Conservation (phyloP, 163 green algal genomes). For the Coccomyxa subellipsoidea region DNA sequence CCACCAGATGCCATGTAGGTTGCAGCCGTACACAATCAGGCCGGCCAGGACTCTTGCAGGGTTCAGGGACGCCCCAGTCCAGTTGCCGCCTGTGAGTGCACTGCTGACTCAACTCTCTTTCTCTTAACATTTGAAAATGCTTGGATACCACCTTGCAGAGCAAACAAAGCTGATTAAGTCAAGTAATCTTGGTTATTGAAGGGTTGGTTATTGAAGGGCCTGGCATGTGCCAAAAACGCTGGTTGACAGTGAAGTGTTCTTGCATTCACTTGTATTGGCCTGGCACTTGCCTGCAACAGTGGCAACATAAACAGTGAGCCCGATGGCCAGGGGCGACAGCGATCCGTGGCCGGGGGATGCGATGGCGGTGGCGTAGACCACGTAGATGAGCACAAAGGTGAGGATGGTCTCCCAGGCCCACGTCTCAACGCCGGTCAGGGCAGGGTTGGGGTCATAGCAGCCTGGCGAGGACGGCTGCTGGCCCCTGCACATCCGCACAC, state of each 20-base stretch:
- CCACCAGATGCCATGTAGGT: constrained; percentile 1
- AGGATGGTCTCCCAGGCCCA: not conserved
- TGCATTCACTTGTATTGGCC: not conserved
- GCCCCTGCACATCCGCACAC: too few relatives aligned
- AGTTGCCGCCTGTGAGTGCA: not conserved
- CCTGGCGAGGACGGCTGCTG: not conserved
- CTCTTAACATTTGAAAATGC: not conserved
- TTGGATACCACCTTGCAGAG: not conserved
- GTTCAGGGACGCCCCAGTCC: constrained; percentile 1
- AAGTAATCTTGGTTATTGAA: not conserved
- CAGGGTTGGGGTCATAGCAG: not conserved
- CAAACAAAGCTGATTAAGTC: not conserved
- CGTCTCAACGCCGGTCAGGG: not conserved
- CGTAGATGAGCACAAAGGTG: not conserved
- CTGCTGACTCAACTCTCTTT: not conserved
- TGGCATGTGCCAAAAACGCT: not conserved
- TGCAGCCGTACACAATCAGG: constrained; percentile 2
- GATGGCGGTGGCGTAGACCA: not conserved
- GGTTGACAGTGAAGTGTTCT: not conserved
- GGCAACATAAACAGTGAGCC: not conserved
- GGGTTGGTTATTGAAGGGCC: too few relatives aligned
- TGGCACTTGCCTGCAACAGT: not conserved
- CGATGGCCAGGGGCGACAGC: not conserved
- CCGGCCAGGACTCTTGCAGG: not conserved
- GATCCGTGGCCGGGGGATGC: not conserved